These are phyloP conservation scores for Yamadazyma phyllophila DNA, from an alignment of 805 yeast species.

Conservation along the genomic window DNA sequence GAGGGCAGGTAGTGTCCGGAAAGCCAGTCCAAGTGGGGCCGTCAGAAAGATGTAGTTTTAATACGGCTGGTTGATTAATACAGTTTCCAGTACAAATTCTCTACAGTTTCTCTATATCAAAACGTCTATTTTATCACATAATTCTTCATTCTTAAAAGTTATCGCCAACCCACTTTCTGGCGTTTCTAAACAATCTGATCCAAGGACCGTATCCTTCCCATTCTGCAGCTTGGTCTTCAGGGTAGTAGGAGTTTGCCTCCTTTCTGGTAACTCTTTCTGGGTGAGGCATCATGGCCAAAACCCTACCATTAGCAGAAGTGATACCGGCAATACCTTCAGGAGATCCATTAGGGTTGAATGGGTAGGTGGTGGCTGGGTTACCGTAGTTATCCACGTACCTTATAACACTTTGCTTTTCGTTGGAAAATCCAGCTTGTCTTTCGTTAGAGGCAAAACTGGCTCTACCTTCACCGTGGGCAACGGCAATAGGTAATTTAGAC, in stretches of 20 bases:
- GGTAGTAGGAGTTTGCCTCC: slow-evolving; percentile 91
- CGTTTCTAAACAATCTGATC: slow-evolving; percentile 89
- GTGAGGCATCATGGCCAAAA: slow-evolving; percentile 98
- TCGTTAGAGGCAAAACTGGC: slow-evolving; percentile 61
- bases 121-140: too few species aligned
- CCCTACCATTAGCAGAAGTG: slow-evolving; percentile 87
- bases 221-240: slow-evolving; percentile 51
- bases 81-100: too few species aligned
- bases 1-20: not conserved
- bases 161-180: slow-evolving; percentile 85
- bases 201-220: slow-evolving; percentile 94
- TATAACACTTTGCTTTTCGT: slow-evolving; percentile 56
- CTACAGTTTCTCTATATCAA: too few species aligned
- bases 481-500: slow-evolving; percentile 92
- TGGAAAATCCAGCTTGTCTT: slow-evolving; percentile 46
- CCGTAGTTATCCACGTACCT: slow-evolving; percentile 93
- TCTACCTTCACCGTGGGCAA: slow-evolving; percentile 98
- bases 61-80: too few species aligned
- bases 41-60: too few species aligned
- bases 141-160: slow-evolving; percentile 12
- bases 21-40: too few species aligned
- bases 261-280: slow-evolving; percentile 92
- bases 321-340: slow-evolving; percentile 92
- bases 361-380: slow-evolving; percentile 74
- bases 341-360: slow-evolving; percentile 96